These are phyloP conservation scores for Avena sativa DNA, from an alignment of 176 grass and related monocot species.

Conservation along the genomic window DNA sequence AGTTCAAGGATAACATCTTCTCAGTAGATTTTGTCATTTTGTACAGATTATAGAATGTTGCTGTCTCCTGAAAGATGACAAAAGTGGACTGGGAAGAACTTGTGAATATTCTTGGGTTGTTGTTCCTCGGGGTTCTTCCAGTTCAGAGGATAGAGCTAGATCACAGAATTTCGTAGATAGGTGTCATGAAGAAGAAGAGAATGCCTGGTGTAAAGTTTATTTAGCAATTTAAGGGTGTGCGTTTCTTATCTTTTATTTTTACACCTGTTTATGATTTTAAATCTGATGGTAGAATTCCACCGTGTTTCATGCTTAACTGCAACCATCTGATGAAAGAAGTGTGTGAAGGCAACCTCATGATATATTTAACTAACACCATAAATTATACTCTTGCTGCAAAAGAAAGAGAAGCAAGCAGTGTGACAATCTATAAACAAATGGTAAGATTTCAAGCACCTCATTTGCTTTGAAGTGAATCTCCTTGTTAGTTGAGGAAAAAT, in stretches of 20 bases:
- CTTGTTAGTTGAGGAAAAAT: neutral
- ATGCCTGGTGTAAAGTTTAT: conserved; percentile 53
- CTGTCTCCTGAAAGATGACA: conserved; percentile 47
- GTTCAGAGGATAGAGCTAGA: conserved; percentile 46
- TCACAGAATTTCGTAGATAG: conserved; percentile 45
- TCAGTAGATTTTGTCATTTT: conserved; percentile 54
- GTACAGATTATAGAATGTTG: conserved; percentile 58
- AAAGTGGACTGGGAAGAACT: conserved; percentile 23
- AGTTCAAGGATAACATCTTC: conserved; percentile 41
- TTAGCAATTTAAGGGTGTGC: conserved; percentile 32
- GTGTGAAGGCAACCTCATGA: neutral
- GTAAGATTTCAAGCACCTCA: neutral
- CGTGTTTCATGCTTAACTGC: neutral
- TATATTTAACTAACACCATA: neutral
- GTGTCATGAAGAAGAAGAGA: conserved; percentile 25
- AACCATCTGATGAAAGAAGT: neutral
- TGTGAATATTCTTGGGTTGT: conserved; percentile 33
- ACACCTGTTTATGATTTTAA: conserved; percentile 38
- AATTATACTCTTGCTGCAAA: neutral
- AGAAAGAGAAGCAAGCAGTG: neutral
- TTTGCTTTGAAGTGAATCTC: neutral
- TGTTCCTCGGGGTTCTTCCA: conserved; percentile 39
- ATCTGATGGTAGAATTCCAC: conserved; percentile 31
- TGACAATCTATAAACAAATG: neutral
- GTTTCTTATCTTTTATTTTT: neutral